A percentile compares a stretch with the other conserved stretches of the same genome.
Evolutionary conservation across 2,329 filamentous ascomycete species (phyloP).

Genomic region (Diaporthe ampelina): DNA sequence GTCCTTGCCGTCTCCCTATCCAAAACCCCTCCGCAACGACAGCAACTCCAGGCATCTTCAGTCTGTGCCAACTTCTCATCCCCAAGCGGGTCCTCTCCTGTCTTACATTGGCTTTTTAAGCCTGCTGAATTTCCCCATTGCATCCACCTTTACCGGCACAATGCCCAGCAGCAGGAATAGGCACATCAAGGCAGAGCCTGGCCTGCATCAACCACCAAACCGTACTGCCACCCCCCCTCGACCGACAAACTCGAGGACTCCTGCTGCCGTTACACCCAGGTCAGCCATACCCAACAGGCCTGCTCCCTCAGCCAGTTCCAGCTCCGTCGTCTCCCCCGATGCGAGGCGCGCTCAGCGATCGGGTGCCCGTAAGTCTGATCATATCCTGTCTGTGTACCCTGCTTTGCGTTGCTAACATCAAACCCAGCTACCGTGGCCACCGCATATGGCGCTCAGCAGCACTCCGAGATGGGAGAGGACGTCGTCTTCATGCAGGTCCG

Average conservation of each 20-base stretch:
- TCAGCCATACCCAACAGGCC: conserved; percentile 31
- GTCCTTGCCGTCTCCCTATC: neutral
- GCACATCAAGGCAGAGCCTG: conserved; percentile 37
- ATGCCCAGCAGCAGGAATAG: conserved; percentile 30
- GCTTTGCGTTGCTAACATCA: too few species aligned
- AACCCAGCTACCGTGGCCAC: conserved; percentile 50
- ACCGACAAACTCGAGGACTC: conserved; percentile 2
- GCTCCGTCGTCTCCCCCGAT: conserved; percentile 33
- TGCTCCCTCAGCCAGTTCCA: conserved; percentile 31
- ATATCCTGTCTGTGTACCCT: neutral
- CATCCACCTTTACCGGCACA: neutral
- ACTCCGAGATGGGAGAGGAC: conserved; percentile 42
- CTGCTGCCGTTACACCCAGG: conserved; percentile 19
- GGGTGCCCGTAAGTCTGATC: conserved; percentile 45
- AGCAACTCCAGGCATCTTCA: neutral
- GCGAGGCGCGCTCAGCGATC: conserved; percentile 43
- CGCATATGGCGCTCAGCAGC: conserved; percentile 29
- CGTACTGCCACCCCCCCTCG: conserved; percentile 20
- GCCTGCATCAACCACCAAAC: conserved; percentile 2
- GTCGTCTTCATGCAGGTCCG: conserved; percentile 49
- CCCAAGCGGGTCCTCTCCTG: neutral
- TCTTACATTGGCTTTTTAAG: neutral
- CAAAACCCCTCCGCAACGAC: neutral
- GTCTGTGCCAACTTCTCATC: neutral
- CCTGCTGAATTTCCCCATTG: neutral